A percentile compares a stretch with the other conserved stretches of the same genome.
phyloP scores from a whole-genome alignment of 345 rosid genomes.

The Cardiospermum halicacabum region DNA sequence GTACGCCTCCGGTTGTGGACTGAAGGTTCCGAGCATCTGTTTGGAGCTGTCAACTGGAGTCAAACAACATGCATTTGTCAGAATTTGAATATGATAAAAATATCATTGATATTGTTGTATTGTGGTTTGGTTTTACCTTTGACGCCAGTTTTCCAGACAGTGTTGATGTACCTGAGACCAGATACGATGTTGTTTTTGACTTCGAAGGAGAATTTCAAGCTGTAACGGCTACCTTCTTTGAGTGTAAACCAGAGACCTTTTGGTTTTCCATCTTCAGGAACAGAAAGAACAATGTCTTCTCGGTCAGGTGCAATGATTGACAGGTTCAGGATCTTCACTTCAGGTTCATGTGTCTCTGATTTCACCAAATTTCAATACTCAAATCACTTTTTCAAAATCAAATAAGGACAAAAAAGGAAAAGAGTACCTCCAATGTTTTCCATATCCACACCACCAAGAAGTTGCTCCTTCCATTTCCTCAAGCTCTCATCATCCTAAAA shows the following conservation, averaged over 20 bases:
- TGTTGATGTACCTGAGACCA: slow-evolving; percentile 73
- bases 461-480: slow-evolving; percentile 86
- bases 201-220: slow-evolving; percentile 52
- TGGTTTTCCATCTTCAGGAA: slow-evolving; percentile 58
- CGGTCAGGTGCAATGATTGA: slow-evolving; percentile 58
- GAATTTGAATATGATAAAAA: too few relatives aligned
- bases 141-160: slow-evolving; percentile 72
- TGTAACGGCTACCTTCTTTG: slow-evolving; percentile 71
- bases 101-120: too few relatives aligned
- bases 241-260: slow-evolving; percentile 66
- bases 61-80: too few relatives aligned
- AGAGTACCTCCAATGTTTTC: slow-evolving; percentile 62
- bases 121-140: slow-evolving; percentile 35
- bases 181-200: slow-evolving; percentile 81
- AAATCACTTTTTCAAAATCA: not conserved
- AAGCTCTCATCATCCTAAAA: slow-evolving; percentile 78
- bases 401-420: not conserved
- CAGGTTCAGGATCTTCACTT: slow-evolving; percentile 59
- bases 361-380: too few relatives aligned
- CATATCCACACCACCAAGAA: slow-evolving; percentile 66
- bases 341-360: slow-evolving; percentile 79
- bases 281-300: slow-evolving; percentile 51
- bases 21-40: slow-evolving; percentile 78
- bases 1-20: slow-evolving; percentile 72
- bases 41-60: slow-evolving; percentile 59